A percentile compares a stretch with the other conserved stretches of the same genome.
These are phyloP conservation scores for Gentiana macrophylla DNA, from an alignment of 257 asterid species.

Conservation along the genomic window DNA sequence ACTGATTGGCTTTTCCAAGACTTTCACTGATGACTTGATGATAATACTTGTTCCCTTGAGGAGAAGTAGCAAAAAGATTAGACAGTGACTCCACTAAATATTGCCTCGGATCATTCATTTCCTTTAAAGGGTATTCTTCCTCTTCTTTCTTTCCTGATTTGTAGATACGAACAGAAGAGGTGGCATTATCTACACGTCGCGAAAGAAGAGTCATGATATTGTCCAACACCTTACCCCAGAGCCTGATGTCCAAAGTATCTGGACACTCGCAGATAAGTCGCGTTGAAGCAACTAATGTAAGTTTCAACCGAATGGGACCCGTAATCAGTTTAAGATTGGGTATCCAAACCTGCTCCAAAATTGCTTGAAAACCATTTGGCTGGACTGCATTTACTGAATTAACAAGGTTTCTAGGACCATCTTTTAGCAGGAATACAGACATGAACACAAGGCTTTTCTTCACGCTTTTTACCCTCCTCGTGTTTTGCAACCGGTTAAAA, in stretches of 20 bases:
- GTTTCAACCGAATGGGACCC: constrained; percentile 64
- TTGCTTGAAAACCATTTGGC: constrained; percentile 41
- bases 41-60: constrained; percentile 33
- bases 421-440: constrained; percentile 83
- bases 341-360: constrained; percentile 75
- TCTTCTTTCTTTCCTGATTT: constrained; percentile 43
- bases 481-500: constrained; percentile 54
- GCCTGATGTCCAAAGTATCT: constrained; percentile 45
- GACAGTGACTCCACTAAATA: constrained; percentile 64
- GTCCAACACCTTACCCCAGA: constrained; percentile 83
- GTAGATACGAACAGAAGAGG: constrained; percentile 62
- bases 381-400: constrained; percentile 73
- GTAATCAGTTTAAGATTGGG: constrained; percentile 72
- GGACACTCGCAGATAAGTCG: constrained; percentile 64
- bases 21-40: constrained; percentile 45
- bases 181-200: constrained; percentile 59
- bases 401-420: constrained; percentile 59
- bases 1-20: constrained; percentile 69
- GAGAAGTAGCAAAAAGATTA: constrained; percentile 50
- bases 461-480: constrained; percentile 49
- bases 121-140: constrained; percentile 53
- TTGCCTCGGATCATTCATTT: constrained; percentile 76
- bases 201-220: constrained; percentile 83
- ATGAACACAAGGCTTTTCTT: constrained; percentile 69
- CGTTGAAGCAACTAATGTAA: constrained; percentile 78